Base-by-base conservation (phyloP, 352 stramenopile species). In the Phytophthora idaei region DNA sequence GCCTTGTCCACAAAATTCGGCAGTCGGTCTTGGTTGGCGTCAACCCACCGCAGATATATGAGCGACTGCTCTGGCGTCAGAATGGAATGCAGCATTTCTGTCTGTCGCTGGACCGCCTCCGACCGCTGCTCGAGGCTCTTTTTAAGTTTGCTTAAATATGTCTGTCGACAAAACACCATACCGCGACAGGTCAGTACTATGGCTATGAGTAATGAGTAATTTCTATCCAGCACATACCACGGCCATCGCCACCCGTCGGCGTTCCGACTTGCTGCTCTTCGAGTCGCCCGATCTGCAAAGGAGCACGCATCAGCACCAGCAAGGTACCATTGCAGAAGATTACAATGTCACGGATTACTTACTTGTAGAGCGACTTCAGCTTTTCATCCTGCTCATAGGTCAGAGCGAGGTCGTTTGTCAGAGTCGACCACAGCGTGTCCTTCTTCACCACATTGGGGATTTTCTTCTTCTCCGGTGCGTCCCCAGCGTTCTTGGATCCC, bases 361-460 rank as follows among this genome's bases (percentile, higher is more conserved):
- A 92, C 87, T 93, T 95, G 76, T 96, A 96, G 6, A 94, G 59
- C 4, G 82, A 82, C 69, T 93, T 94, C 57, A 96, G 81, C 60
- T 96, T 96, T 64, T 96, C 89, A 55, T 96, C 89, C 66, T 96
- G 89, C 37, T 96, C 89, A 62, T 96, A 96, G 3, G 89, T 96
- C 25, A 96, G 75, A 15, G 84, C 81, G 10, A 96, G 72, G 46
- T 95, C 89, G 37, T 50, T 71, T 5, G 89, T 93, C 36, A 96
- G 57, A 7, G 87, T 90, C 29, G 85, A 78, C 89, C 89, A 96
- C 5, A 96, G 76, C 41, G 76, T 88, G 49, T 95, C 86, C 63
- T 94, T 94, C 76, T 93, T 93, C 36, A 92, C 83, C 36, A 80
- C 74, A 15, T 76, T 73, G 2, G 84, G 73, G 3, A 73, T 29